phyloP scores from a whole-genome alignment of 1,284 basidiomycete genomes.

The Meripilus lineatus region DNA sequence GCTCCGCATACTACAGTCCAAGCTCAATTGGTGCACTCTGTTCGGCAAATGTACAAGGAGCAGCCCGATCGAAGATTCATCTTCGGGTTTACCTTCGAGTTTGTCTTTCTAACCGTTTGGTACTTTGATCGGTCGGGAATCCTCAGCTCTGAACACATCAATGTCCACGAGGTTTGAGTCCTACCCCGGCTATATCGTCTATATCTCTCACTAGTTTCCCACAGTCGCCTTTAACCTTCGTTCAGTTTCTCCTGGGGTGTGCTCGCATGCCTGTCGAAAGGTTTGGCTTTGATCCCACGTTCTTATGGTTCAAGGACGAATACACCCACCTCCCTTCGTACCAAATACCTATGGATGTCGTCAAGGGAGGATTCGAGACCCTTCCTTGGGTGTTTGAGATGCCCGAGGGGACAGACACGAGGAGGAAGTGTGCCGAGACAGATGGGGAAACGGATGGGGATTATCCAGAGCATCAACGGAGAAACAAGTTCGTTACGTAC shows the following conservation, averaged over 20 bases:
- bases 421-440: no score
- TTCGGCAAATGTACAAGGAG: neutral
- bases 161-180: neutral
- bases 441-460: no score
- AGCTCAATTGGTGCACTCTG: neutral
- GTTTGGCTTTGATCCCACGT: neutral
- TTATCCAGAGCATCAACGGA: neutral
- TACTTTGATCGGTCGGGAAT: neutral
- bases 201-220: no score
- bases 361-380: no score
- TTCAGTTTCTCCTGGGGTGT: neutral
- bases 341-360: no score
- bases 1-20: no score
- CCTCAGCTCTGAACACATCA: neutral
- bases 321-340: no score
- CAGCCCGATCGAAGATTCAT: neutral
- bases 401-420: neutral
- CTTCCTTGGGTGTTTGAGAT: neutral
- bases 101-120: neutral
- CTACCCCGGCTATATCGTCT: no score
- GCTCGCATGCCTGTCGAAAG: neutral
- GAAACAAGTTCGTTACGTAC: neutral
- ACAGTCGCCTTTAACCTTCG: neutral
- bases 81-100: neutral
- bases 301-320: neutral